Evolutionary conservation across 2,329 filamentous ascomycete species (phyloP), one percentile per base, ranked within the genome.

Genomic region (Trichoderma gracile): DNA sequence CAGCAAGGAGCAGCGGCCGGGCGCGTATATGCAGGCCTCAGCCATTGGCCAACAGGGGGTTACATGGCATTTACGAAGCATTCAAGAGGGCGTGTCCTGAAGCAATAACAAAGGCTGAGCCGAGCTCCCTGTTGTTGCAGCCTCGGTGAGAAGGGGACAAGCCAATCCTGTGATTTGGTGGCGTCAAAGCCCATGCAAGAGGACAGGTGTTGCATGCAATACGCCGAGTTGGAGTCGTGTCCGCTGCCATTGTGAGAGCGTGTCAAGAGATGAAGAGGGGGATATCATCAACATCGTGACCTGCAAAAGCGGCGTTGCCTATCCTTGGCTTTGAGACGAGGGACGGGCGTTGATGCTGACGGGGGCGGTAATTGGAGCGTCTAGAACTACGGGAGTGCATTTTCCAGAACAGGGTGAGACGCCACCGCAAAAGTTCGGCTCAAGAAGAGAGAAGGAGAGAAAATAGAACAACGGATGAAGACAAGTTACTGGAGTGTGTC

Each of bases 331-430:
- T 52, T 33, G 5, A 52, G 45, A 42, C 45, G 40, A 17, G 40
- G 33, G 49, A 64, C 62, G 62, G 62, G 62, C 62, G 62, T 46
- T 33, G 46, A 52, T 38, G 62, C 62, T 64, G 62, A 64, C 56
- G 19, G 56, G 25, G 42, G 30, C 30, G 30, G 30, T 30, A 9
- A 30, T 30, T 30, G 56, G 27, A 45, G 25, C 19, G 54, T 56
- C 54, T 30, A 30, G 30, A 30, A 30, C 30, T 8, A 30, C 9
- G 30, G 30, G 40, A 54, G 52, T 21, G 17, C 30, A 25, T 14
- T 40, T 60, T 50, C 57, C 43, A 19, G 38, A 52, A 52, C 57
- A 60, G 25, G 47, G 57, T 27, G 38, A 5, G 9, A 23, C 57
- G 57, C 33, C 57, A 6, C 57, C 46, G 49, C 46, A 50, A 42